Conservation (phyloP, 2,329 filamentous ascomycete species). For the Microdochium trichocladiopsis region DNA sequence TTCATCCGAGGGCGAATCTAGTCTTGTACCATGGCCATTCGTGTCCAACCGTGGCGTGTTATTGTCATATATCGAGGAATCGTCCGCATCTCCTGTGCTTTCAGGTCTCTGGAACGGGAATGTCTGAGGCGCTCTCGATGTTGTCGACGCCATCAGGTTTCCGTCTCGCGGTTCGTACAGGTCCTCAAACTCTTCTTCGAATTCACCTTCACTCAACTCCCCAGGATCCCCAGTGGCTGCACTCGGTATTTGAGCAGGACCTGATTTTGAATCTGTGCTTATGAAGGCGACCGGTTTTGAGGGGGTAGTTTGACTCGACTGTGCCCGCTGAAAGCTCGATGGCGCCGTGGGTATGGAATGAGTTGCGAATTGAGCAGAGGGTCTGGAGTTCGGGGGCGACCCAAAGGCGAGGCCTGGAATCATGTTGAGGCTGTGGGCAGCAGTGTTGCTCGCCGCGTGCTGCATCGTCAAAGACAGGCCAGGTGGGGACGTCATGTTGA, state of each 20-base stretch:
- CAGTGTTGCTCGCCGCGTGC: neutral
- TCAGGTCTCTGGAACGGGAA: conserved; percentile 7
- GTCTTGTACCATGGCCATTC: conserved; percentile 11
- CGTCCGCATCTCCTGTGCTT: conserved; percentile 20
- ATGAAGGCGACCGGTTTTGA: neutral
- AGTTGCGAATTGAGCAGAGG: neutral
- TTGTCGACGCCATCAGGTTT: too few relatives aligned
- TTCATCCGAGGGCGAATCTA: conserved; percentile 10
- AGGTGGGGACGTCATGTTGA: neutral
- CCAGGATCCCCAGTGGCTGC: conserved; percentile 52
- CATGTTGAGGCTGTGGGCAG: conserved; percentile 5
- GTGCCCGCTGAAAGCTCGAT: neutral
- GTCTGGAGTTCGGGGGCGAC: neutral
- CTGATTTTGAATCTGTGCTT: neutral
- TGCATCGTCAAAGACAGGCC: neutral
- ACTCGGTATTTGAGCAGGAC: neutral
- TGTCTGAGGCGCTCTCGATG: neutral
- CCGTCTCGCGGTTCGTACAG: conserved; percentile 37
- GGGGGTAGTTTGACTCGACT: neutral
- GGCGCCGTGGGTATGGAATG: conserved; percentile 10
- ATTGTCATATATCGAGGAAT: conserved; percentile 22
- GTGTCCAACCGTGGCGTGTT: conserved; percentile 11
- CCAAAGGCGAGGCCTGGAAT: conserved; percentile 17
- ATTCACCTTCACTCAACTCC: conserved; percentile 60
- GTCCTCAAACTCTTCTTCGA: conserved; percentile 42